Base-by-base conservation (phyloP, 345 rosid species). In the Hypericum androsaemum region DNA sequence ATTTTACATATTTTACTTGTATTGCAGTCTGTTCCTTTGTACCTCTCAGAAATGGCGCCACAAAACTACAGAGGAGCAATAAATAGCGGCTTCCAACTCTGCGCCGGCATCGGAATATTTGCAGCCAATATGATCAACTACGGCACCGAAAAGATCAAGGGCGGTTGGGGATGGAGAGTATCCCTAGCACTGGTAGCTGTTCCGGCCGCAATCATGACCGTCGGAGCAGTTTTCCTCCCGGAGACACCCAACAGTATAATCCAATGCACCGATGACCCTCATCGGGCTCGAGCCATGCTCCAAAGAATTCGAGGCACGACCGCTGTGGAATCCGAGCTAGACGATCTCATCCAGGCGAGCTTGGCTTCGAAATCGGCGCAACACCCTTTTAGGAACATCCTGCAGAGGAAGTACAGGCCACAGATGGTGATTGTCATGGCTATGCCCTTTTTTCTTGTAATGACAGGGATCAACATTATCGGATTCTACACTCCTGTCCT, bases 41-140 rank as follows among this genome's bases (percentile, higher is more conserved):
- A 77, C 40, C 50, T 74, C 22, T 74, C 79, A 4, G 77, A 77
- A 64, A 71, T 77, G 72, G 79, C 82, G 36, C 82, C 76, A 9
- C 52, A 71, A 42, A 61, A 43, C 56, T 52, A 59, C 54, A 63
- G 75, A 54, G 79, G 79, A 17, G 72, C 76, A 14, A 39, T 74
- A 41, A 74, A 61, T 63, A 65, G 51, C 11, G 64, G 73, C 48
- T 77, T 74, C 58, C 71, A 71, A 41, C 52, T 74, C 5, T 47
- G 72, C 10, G 1, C 66, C 14, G 67, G 71, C 48, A 58, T 60
- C 2, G 79, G 79, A 7, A 53, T 47, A 37, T 46, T 77, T 5
- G 35, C 62, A 14, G 79, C 82, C 7, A 60, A 65, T 37, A 58
- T 77, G 22, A 56, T 74, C 40, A 68, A 77, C 71, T 74, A 41